Base-by-base conservation (phyloP, 2,329 filamentous ascomycete species). In the Xylaria sp. region DNA sequence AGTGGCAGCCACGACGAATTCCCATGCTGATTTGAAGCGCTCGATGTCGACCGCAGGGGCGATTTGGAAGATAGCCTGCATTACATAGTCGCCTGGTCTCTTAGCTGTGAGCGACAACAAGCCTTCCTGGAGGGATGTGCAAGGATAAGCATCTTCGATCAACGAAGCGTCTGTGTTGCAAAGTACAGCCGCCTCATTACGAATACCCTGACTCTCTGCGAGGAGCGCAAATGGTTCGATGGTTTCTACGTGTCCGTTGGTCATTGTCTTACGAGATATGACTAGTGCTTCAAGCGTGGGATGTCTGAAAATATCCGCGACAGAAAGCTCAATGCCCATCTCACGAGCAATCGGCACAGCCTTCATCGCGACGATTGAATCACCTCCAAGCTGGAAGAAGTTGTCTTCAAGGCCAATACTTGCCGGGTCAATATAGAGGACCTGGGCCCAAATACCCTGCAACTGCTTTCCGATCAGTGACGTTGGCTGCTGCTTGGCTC, bases 341-440 rank as follows among this genome's bases (percentile, higher is more conserved):
- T 46, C 23, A 28, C 43, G 43, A 46, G 43, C 43, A 3, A 46
- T 12, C 28, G 43, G 43, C 21, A 46, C 43, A 3, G 33, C 31
- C n/a, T 35, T 47, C 53, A 62, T 62, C 8, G 60, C 54, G 1
- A 19, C 15, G 1, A 62, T 58, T 7, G 60, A 62, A 15, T 58
- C 35, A 17, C 60, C 60, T 17, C 60, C 60, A 7, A 62, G 35
- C 14, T 54, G 17, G 15, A 61, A 61, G 40, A 61, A 61, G 17
- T 28, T 57, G 33, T 56, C 35, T 12, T 56, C 43, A 8, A 47
- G 8, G 14, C 28, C 28, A 38, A 61, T 56, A 7, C 42, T 43
- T 15, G 45, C 9, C 2, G 38, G 6, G 15, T 51, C 28, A 17
- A 56, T 9, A 6, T 28, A 19, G 12, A 61, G 58, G 35, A 56